Conservation (phyloP, 2,329 filamentous ascomycete species). For the Colletotrichum salicis region DNA sequence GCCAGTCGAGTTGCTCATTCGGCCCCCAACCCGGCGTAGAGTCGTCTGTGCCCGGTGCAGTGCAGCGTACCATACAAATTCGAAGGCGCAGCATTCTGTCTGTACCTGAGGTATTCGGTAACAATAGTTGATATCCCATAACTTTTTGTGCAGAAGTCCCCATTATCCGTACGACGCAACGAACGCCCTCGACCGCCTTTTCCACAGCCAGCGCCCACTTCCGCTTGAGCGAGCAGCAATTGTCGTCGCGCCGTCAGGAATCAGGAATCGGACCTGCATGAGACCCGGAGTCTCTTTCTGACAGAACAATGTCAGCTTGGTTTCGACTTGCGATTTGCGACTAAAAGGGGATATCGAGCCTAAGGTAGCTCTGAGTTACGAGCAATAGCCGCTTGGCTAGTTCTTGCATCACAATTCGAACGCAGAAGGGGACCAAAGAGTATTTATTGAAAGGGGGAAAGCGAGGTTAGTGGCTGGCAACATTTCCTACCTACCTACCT, state of each 20-base stretch:
- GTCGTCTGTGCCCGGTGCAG: not conserved
- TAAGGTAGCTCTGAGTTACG: not conserved
- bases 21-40: not conserved
- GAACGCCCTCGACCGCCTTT: not conserved
- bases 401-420: not conserved
- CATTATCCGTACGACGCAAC: conserved; percentile 1
- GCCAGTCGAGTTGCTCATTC: conserved; percentile 2
- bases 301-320: not conserved
- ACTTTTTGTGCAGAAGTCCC: not conserved
- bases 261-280: conserved; percentile 8
- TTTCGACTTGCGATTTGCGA: not conserved
- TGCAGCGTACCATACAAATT: not conserved
- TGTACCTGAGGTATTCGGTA: too few species aligned
- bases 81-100: too few species aligned
- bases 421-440: not conserved
- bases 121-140: not conserved
- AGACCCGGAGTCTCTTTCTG: conserved; percentile 1
- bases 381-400: not conserved
- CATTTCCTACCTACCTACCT: not conserved
- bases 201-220: not conserved
- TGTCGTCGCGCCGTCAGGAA: not conserved
- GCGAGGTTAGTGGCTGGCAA: not conserved
- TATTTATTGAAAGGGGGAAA: not conserved
- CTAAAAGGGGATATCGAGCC: not conserved
- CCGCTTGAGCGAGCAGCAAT: not conserved